A percentile compares a stretch with the other conserved stretches of the same genome.
Conservation (phyloP, 495 filamentous ascomycete genomes). For the Talaromyces stipitatus region DNA sequence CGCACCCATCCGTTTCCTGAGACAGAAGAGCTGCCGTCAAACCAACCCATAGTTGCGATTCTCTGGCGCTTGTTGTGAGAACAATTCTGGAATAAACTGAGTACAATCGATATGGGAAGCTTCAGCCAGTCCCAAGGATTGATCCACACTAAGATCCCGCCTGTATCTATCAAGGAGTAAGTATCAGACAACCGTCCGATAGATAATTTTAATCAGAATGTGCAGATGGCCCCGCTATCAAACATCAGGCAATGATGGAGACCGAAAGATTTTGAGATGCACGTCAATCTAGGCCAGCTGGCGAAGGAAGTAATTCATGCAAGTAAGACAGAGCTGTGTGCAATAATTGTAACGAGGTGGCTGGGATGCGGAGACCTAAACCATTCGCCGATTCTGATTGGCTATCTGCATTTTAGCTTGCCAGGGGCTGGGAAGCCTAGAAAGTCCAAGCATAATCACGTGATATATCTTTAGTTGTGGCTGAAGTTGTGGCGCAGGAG, state of each 20-base stretch:
- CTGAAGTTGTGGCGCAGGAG: constrained; percentile 1
- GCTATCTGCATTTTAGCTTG: background rate
- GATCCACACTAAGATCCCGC: background rate
- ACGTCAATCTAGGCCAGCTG: background rate
- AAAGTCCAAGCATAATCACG: background rate
- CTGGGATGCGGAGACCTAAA: background rate
- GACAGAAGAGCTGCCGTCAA: constrained; percentile 30
- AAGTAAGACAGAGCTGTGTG: background rate
- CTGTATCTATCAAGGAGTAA: background rate
- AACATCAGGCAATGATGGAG: background rate
- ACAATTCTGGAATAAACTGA: background rate
- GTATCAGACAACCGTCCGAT: background rate
- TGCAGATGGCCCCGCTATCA: background rate
- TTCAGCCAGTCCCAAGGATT: background rate
- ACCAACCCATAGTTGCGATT: constrained; percentile 41
- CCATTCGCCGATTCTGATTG: background rate
- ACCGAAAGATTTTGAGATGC: background rate
- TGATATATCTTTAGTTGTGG: background rate
- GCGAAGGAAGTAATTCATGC: background rate
- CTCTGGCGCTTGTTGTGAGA: background rate
- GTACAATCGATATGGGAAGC: background rate
- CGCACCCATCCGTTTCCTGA: constrained; percentile 18
- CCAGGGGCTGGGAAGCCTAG: background rate
- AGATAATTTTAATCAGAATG: background rate
- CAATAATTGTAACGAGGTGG: background rate